Percentiles rank a stretch among this genome's conserved stretches.
These are phyloP conservation scores for Pichia sp. DNA, from an alignment of 1,139 yeast genomes.

Conservation along the genomic window DNA sequence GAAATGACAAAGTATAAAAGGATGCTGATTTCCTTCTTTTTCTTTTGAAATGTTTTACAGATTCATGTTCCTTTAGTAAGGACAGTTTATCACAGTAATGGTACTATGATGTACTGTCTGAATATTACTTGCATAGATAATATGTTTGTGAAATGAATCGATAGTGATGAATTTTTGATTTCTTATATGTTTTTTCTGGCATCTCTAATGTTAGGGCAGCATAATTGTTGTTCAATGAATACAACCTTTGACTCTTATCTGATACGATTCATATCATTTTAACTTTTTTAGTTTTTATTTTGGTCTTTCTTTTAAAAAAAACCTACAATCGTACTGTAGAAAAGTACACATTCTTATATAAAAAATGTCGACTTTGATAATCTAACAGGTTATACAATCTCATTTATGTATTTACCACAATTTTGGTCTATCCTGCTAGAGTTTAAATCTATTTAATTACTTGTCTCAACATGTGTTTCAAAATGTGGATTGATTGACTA, in stretches of 20 bases:
- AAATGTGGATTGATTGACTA: no score
- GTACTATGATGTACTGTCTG: not conserved
- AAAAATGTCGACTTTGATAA: no score
- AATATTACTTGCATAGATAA: not conserved
- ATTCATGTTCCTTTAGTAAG: not conserved
- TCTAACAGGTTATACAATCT: no score
- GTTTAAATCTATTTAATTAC: no score
- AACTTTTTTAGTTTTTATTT: not conserved
- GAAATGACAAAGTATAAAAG: not conserved
- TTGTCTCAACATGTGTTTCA: no score
- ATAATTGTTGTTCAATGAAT: slow-evolving; percentile 45
- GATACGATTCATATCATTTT: slow-evolving; percentile 23
- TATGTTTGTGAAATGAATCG: not conserved
- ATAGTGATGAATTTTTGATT: slow-evolving; percentile 16
- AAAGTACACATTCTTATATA: not conserved
- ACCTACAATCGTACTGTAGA: not conserved
- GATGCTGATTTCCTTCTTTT: not conserved
- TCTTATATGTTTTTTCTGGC: slow-evolving; percentile 50
- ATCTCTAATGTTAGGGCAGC: slow-evolving; percentile 63
- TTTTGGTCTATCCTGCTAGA: no score
- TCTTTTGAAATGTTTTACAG: not conserved
- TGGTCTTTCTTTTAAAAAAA: not conserved
- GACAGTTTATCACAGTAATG: not conserved
- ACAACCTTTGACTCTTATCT: slow-evolving; percentile 50
- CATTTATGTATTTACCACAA: no score